Base-by-base conservation (phyloP, 2,329 filamentous ascomycete genomes). In the Phoma sp. region DNA sequence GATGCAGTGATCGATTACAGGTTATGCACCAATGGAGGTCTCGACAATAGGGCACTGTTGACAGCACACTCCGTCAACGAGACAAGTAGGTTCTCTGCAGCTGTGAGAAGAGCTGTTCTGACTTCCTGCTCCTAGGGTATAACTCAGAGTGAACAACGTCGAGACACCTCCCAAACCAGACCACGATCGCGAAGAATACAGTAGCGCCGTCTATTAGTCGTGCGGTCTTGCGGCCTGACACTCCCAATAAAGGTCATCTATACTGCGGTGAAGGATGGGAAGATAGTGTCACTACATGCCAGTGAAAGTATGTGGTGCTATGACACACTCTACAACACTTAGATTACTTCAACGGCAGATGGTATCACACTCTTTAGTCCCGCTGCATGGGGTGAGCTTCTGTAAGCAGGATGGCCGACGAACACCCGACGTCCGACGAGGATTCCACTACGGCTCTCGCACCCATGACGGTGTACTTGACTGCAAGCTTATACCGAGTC, bases 201-300 rank as follows among this genome's bases (percentile, higher is more conserved):
- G 76, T 79, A 1, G 76, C 86, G 6, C 84, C 84, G 0, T 68
- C 74, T 37, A 71, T 80, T 5, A 60, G 65, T 45, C 74, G 78
- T 25, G 77, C 77, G 4, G 59, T 80, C 2, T 71, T 87, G 3
- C 87, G 84, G 84, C 73, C 77, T 5, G 84, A 87, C 65, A 72
- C 77, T 14, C 75, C 84, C 30, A 87, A 87, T 71, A 85, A 85
- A 85, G 67, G 74, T 80, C 18, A 76, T 87, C 23, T 87, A 84
- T 65, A 72, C 83, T 87, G 82, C 61, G 85, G 84, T 21, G 85
- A 85, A 36, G 81, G 85, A 60, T 81, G 80, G 33, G 46, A 45
- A 36, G 46, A 45, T 12, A 29, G 2, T n/a, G 38, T n/a, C n/a
- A n/a, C n/a, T n/a, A 14, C n/a, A 20, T 11, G 20, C 38, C 3